Evolutionary conservation across 2,329 filamentous ascomycete species (phyloP).

Genomic region (Aspergillus sp.): DNA sequence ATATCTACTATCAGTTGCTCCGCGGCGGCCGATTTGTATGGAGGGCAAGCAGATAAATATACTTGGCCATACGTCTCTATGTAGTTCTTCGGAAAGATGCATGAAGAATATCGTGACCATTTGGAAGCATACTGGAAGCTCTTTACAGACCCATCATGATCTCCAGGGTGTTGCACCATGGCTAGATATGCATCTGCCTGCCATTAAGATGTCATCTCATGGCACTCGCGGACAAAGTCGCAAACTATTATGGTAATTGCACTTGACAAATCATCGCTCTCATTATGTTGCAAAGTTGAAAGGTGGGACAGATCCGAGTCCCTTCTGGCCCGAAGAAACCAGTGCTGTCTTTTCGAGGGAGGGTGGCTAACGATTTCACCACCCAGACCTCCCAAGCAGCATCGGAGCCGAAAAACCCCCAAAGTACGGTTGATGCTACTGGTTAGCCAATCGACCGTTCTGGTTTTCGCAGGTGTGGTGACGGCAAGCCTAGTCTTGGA

Average conservation of each 20-base stretch:
- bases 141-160: background rate
- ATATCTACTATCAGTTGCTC: constrained; percentile 4
- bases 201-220: too few species aligned
- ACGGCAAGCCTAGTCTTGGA: constrained; percentile 19
- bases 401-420: background rate
- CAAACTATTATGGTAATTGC: background rate
- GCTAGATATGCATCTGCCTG: background rate
- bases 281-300: background rate
- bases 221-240: background rate
- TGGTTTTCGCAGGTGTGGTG: constrained; percentile 9
- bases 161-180: background rate
- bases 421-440: constrained; percentile 2
- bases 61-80: background rate
- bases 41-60: background rate
- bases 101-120: background rate
- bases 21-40: background rate
- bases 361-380: background rate
- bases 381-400: background rate
- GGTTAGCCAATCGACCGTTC: background rate
- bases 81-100: background rate
- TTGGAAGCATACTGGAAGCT: background rate
- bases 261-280: background rate
- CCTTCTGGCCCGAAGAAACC: background rate
- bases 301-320: background rate
- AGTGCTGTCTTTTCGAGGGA: background rate